Evolutionary conservation across 2,329 filamentous ascomycete species (phyloP).

Genomic region (Colletotrichum eremochloae): DNA sequence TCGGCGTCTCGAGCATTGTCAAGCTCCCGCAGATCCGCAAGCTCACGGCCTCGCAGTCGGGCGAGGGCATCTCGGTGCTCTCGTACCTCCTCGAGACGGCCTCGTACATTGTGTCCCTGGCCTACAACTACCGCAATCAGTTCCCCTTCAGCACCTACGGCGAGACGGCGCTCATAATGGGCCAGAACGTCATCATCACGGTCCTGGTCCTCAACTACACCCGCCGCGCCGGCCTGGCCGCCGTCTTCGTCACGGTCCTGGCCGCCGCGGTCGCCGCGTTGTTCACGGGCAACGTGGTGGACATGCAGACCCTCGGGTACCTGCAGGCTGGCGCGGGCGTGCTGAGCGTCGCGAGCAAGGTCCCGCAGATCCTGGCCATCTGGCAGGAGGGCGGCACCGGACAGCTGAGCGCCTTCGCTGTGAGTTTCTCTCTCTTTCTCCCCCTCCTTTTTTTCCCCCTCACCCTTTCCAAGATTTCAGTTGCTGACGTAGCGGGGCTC

Average conservation of each 20-base stretch:
- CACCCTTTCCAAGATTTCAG: background rate
- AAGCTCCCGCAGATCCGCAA: conserved; percentile 98
- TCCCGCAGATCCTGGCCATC: conserved; percentile 92
- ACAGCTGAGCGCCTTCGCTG: conserved; percentile 95
- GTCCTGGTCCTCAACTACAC: conserved; percentile 88
- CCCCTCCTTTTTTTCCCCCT: conserved; percentile 3
- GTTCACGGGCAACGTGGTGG: conserved; percentile 75
- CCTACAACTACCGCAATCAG: conserved; percentile 90
- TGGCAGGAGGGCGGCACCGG: conserved; percentile 89
- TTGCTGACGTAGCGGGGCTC: conserved; percentile 1
- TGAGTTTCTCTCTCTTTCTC: conserved; percentile 61
- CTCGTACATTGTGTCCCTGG: conserved; percentile 88
- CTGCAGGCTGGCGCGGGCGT: conserved; percentile 88
- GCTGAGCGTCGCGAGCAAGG: conserved; percentile 88
- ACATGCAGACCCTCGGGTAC: conserved; percentile 76
- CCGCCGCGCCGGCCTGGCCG: conserved; percentile 76
- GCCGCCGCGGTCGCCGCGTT: conserved; percentile 78
- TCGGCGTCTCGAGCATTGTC: conserved; percentile 89
- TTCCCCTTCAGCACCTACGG: conserved; percentile 98
- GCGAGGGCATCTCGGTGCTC: conserved; percentile 87
- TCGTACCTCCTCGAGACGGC: conserved; percentile 93
- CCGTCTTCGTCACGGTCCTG: conserved; percentile 82
- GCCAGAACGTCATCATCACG: conserved; percentile 92
- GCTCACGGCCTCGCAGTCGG: conserved; percentile 83
- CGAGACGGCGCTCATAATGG: conserved; percentile 91